phyloP scores from a whole-genome alignment of 163 green algal species.

The Chlorella variabilis region DNA sequence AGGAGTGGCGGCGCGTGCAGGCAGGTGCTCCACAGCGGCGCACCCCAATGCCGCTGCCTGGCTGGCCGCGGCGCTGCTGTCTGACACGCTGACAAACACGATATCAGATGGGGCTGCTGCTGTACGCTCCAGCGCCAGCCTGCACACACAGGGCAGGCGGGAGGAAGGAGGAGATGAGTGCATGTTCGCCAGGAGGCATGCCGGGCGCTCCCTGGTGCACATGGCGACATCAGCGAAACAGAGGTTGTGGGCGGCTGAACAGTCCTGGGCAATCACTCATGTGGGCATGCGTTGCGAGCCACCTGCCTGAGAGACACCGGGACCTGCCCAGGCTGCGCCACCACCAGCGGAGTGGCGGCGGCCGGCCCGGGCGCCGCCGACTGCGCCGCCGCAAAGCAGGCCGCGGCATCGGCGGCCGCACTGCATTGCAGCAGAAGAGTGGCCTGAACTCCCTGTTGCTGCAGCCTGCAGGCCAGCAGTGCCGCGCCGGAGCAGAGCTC shows the following conservation, averaged over 20 bases:
- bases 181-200: not conserved
- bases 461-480: not conserved
- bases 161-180: not conserved
- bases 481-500: not conserved
- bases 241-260: too few species aligned
- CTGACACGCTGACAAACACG: conserved; percentile 10
- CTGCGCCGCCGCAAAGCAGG: not conserved
- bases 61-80: not conserved
- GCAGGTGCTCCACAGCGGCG: conserved; percentile 1
- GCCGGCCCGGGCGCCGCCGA: not conserved
- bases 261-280: too few species aligned
- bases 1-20: not conserved
- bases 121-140: conserved; percentile 15
- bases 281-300: too few species aligned
- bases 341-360: not conserved
- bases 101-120: not conserved
- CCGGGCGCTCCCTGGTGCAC: too few species aligned
- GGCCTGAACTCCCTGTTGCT: conserved; percentile 16
- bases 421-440: conserved; percentile 32
- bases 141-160: not conserved
- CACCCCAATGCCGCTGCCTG: conserved; percentile 2
- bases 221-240: too few species aligned
- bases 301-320: conserved; percentile 26
- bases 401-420: conserved; percentile 1
- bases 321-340: conserved; percentile 3